phyloP scores from a whole-genome alignment of 2,329 filamentous ascomycete genomes.

The Dichotomopilus funicola region DNA sequence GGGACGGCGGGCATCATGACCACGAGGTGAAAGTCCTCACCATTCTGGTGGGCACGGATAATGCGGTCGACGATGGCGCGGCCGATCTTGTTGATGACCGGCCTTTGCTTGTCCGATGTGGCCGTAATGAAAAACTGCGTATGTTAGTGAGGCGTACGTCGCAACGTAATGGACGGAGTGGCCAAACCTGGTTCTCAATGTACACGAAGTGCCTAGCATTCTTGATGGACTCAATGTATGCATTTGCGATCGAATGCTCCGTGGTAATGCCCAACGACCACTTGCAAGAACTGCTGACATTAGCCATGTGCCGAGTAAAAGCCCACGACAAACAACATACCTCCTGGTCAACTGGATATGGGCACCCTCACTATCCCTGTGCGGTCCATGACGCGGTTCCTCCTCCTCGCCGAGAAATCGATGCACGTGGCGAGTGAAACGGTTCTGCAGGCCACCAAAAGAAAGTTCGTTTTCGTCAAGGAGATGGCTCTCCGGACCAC shows the following conservation, averaged over 20 bases:
- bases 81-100: constrained; percentile 72
- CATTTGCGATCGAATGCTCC: constrained; percentile 78
- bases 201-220: constrained; percentile 68
- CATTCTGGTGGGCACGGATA: constrained; percentile 58
- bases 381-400: constrained; percentile 12
- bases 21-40: constrained; percentile 66
- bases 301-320: not conserved
- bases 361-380: constrained; percentile 24
- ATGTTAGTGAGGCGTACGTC: constrained; percentile 2
- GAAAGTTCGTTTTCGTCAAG: constrained; percentile 24
- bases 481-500: constrained; percentile 18
- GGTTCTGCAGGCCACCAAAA: constrained; percentile 27
- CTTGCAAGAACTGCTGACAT: constrained; percentile 35
- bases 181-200: constrained; percentile 62
- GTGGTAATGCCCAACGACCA: constrained; percentile 48
- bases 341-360: constrained; percentile 48
- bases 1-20: constrained; percentile 75
- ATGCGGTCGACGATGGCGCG: constrained; percentile 73
- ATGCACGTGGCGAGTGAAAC: constrained; percentile 35
- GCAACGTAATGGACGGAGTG: too few species aligned
- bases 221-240: constrained; percentile 66
- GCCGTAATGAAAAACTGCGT: constrained; percentile 78
- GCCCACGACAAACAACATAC: constrained; percentile 24
- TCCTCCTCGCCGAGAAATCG: constrained; percentile 33
- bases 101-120: constrained; percentile 61